These are phyloP conservation scores for Geotrichum citri-aurantii DNA, from an alignment of 1,139 yeast genomes.

Conservation along the genomic window DNA sequence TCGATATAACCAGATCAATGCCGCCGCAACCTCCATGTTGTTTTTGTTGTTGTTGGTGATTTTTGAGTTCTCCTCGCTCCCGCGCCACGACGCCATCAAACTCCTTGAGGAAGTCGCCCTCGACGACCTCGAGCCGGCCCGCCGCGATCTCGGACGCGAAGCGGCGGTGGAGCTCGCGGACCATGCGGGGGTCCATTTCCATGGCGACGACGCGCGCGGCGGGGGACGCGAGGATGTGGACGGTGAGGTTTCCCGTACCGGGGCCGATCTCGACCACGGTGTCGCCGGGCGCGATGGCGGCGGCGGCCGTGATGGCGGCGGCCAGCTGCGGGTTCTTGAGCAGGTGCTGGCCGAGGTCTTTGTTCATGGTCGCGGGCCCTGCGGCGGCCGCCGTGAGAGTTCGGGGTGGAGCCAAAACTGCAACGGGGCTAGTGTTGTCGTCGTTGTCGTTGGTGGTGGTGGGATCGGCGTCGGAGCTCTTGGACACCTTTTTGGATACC, in stretches of 20 bases:
- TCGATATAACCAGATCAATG: constrained; percentile 83
- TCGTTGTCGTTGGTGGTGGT: background rate
- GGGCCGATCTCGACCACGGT: constrained; percentile 95
- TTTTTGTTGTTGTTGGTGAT: too few relatives aligned
- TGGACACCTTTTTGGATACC: background rate
- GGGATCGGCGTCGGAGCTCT: background rate
- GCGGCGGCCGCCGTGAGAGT: background rate
- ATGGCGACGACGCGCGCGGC: constrained; percentile 90
- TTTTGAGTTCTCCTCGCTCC: constrained; percentile 43
- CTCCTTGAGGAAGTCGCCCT: constrained; percentile 94
- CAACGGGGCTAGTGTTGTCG: background rate
- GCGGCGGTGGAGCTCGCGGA: constrained; percentile 93
- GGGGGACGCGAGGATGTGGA: constrained; percentile 71
- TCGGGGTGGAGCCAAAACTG: constrained; percentile 39
- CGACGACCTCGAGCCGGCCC: constrained; percentile 78
- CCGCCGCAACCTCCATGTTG: constrained; percentile 91
- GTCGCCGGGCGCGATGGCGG: constrained; percentile 85
- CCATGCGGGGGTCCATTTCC: constrained; percentile 99
- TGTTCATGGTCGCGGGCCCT: constrained; percentile 51
- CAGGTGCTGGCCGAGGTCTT: constrained; percentile 94
- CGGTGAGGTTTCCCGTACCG: constrained; percentile 97
- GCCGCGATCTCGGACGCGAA: constrained; percentile 93
- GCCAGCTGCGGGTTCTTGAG: constrained; percentile 93
- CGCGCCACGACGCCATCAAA: background rate
- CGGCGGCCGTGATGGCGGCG: constrained; percentile 97